phyloP scores from a whole-genome alignment of 208 protist genomes.

The Crithidia sp. region DNA sequence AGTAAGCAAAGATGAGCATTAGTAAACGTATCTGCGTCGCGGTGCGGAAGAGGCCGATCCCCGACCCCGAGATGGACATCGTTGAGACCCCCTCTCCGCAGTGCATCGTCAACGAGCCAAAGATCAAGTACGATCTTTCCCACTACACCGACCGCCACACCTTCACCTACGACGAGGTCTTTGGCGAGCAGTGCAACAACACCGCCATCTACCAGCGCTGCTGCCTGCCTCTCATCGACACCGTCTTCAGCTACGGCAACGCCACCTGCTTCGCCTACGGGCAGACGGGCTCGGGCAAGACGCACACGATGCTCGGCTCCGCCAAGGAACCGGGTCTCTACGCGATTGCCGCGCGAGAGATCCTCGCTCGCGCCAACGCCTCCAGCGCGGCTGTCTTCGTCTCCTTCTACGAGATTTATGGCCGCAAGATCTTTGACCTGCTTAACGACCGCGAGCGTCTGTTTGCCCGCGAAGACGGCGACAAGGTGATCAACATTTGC shows the following conservation, averaged over 20 bases:
- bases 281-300: conserved; percentile 97
- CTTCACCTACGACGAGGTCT: conserved; percentile 97
- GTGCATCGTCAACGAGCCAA: conserved; percentile 91
- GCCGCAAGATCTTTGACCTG: conserved; percentile 97
- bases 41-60: conserved; percentile 90
- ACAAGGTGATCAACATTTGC: conserved; percentile 95
- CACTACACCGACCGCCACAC: conserved; percentile 97
- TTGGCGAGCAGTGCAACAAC: conserved; percentile 92
- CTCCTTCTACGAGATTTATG: conserved; percentile 98
- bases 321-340: conserved; percentile 92
- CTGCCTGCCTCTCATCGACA: conserved; percentile 94
- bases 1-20: conserved; percentile 28
- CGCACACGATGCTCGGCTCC: conserved; percentile 93
- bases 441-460: conserved; percentile 95
- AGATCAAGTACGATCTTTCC: conserved; percentile 95
- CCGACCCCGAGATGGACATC: conserved; percentile 80
- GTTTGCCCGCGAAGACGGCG: conserved; percentile 93
- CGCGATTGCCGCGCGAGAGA: conserved; percentile 93
- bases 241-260: conserved; percentile 95
- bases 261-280: conserved; percentile 98
- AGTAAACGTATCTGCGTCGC: conserved; percentile 90
- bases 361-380: conserved; percentile 84
- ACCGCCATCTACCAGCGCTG: conserved; percentile 93
- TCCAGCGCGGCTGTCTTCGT: conserved; percentile 77
- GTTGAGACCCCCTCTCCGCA: conserved; percentile 76